Conservation (phyloP, 768 basidiomycete species). For the Russula brevipes region DNA sequence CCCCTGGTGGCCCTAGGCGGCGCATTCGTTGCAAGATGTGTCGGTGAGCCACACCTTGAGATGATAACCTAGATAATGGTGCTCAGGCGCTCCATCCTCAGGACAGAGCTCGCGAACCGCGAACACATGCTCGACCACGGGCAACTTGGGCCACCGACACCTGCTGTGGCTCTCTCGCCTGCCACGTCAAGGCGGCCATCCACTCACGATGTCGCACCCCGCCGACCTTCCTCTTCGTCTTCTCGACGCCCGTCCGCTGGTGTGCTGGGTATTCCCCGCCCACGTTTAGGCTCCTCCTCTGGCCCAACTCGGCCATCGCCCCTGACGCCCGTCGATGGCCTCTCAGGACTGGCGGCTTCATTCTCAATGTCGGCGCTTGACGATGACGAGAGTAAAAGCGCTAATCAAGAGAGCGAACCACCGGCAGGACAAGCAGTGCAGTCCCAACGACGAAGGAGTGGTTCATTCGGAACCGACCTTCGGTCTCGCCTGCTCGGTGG, state of each 20-base stretch:
- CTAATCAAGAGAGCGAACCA: constrained; percentile 26
- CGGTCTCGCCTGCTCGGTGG: constrained; percentile 15
- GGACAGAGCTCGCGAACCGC: constrained; percentile 81
- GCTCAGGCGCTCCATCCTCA: constrained; percentile 27
- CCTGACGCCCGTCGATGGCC: constrained; percentile 11
- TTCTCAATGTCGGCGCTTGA: constrained; percentile 32
- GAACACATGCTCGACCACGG: constrained; percentile 94
- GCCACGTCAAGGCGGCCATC: constrained; percentile 42
- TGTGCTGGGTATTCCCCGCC: constrained; percentile 13
- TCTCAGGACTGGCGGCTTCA: constrained; percentile 16
- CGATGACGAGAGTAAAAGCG: constrained; percentile 23
- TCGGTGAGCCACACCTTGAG: constrained; percentile 44
- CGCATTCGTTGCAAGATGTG: constrained; percentile 92
- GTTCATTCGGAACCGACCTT: constrained; percentile 17
- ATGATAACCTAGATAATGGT: neutral
- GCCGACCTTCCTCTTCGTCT: constrained; percentile 14
- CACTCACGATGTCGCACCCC: constrained; percentile 16
- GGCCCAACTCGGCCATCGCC: constrained; percentile 9
- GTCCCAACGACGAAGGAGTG: neutral
- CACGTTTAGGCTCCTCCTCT: constrained; percentile 18
- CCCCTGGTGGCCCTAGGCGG: constrained; percentile 53
- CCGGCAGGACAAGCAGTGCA: neutral
- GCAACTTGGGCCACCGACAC: constrained; percentile 66
- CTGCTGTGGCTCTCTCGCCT: constrained; percentile 43
- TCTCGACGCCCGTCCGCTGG: constrained; percentile 24